phyloP scores from a whole-genome alignment of 108 stramenopile species.

The Pseudonitzschia multistriata region DNA sequence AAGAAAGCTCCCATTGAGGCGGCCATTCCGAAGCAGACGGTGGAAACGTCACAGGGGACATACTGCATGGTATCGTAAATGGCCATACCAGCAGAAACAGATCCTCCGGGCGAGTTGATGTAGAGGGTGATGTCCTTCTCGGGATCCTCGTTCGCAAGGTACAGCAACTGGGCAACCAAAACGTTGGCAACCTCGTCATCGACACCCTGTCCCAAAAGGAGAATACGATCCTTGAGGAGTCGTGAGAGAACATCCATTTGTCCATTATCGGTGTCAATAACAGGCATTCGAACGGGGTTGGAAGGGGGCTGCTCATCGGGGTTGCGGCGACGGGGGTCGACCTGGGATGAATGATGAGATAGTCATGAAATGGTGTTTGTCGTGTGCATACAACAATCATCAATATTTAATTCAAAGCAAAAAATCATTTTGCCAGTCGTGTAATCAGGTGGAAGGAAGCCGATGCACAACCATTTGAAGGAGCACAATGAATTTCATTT shows the following conservation, averaged over 20 bases:
- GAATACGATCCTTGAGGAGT: slow-evolving; percentile 85
- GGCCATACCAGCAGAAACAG: slow-evolving; percentile 70
- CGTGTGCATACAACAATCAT: background rate
- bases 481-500: no score
- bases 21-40: slow-evolving; percentile 88
- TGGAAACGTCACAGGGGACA: slow-evolving; percentile 81
- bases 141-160: slow-evolving; percentile 83
- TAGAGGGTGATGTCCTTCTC: slow-evolving; percentile 86
- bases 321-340: slow-evolving; percentile 83
- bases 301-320: slow-evolving; percentile 66
- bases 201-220: slow-evolving; percentile 84
- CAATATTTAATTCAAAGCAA: background rate
- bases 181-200: slow-evolving; percentile 89
- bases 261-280: slow-evolving; percentile 67
- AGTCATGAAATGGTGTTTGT: no score
- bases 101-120: slow-evolving; percentile 85
- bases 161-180: slow-evolving; percentile 84
- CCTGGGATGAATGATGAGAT: slow-evolving; percentile 24
- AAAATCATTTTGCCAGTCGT: no score
- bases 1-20: slow-evolving; percentile 87
- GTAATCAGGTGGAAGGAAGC: no score
- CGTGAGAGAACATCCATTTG: slow-evolving; percentile 79
- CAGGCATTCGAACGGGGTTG: slow-evolving; percentile 69
- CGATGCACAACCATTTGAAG: no score
- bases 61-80: slow-evolving; percentile 87